phyloP scores from a whole-genome alignment of 2,329 filamentous ascomycete genomes.

The Aspergillus ochraceoroseus region DNA sequence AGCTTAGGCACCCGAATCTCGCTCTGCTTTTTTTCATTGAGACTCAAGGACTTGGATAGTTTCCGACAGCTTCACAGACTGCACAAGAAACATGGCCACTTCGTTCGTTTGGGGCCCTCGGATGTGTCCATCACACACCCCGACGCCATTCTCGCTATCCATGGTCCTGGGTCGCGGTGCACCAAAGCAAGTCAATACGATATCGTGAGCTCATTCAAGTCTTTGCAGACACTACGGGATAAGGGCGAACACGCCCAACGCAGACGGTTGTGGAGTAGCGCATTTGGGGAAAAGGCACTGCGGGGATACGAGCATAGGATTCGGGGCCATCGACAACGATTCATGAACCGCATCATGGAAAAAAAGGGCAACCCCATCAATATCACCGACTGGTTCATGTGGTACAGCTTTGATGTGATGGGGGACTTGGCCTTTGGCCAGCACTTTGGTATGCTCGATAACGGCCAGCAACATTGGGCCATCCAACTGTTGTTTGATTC shows the following conservation, averaged over 20 bases:
- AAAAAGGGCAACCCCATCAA: slow-evolving; percentile 32
- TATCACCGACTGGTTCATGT: slow-evolving; percentile 36
- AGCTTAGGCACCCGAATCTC: not conserved
- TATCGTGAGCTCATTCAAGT: not conserved
- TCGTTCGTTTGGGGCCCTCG: not conserved
- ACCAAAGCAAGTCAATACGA: not conserved
- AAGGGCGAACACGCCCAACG: not conserved
- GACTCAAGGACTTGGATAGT: not conserved
- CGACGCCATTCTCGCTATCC: not conserved
- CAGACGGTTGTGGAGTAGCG: slow-evolving; percentile 1
- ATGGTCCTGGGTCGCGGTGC: not conserved
- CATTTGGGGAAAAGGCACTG: not conserved
- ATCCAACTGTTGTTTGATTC: slow-evolving; percentile 38
- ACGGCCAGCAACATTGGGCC: slow-evolving; percentile 29
- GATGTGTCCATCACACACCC: not conserved
- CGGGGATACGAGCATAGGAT: slow-evolving; percentile 4
- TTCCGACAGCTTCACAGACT: not conserved
- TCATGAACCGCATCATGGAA: slow-evolving; percentile 29
- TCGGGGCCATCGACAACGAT: slow-evolving; percentile 32
- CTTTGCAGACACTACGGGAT: not conserved
- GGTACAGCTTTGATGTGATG: slow-evolving; percentile 17
- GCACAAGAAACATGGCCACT: not conserved
- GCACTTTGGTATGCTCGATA: slow-evolving; percentile 5
- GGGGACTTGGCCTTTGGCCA: slow-evolving; percentile 15
- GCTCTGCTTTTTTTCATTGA: not conserved